Conservation (phyloP, 306 rosid species). For the Begonia fuchsioides region DNA sequence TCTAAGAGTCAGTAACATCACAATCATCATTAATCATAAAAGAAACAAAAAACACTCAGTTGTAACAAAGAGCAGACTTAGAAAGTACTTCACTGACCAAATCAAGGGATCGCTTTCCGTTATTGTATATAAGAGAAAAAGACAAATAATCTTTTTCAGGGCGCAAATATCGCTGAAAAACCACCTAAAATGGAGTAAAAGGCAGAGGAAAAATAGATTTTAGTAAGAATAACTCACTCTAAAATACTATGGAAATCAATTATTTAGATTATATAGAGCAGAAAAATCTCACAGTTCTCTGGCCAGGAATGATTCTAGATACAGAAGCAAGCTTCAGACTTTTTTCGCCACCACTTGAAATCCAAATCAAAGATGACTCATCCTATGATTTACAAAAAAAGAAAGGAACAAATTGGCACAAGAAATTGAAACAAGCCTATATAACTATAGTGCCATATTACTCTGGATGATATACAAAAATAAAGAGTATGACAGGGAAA, state of each 20-base stretch:
- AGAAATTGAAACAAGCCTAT: no score
- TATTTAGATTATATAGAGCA: no score
- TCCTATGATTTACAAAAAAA: conserved; percentile 37
- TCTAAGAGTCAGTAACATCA: conserved; percentile 9
- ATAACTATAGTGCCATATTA: no score
- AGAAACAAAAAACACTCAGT: no score
- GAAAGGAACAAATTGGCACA: no score
- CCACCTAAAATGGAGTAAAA: conserved; percentile 2
- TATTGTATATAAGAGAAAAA: conserved; percentile 8
- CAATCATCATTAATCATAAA: no score
- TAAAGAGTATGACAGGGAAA: no score
- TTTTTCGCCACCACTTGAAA: conserved; percentile 75
- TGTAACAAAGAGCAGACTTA: no score
- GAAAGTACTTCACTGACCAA: conserved; percentile 19
- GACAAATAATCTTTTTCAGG: conserved; percentile 11
- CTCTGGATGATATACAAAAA: no score
- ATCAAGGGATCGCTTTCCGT: conserved; percentile 29
- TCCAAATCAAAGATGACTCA: conserved; percentile 69
- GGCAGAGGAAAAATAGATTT: no score
- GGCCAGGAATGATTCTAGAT: conserved; percentile 74
- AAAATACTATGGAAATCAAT: no score
- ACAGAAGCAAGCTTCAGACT: conserved; percentile 59
- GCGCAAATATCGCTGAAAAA: conserved; percentile 11
- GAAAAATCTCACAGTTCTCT: conserved; percentile 35
- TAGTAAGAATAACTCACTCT: no score